Base-by-base conservation (phyloP, 768 basidiomycete genomes). In the Vararia minispora region DNA sequence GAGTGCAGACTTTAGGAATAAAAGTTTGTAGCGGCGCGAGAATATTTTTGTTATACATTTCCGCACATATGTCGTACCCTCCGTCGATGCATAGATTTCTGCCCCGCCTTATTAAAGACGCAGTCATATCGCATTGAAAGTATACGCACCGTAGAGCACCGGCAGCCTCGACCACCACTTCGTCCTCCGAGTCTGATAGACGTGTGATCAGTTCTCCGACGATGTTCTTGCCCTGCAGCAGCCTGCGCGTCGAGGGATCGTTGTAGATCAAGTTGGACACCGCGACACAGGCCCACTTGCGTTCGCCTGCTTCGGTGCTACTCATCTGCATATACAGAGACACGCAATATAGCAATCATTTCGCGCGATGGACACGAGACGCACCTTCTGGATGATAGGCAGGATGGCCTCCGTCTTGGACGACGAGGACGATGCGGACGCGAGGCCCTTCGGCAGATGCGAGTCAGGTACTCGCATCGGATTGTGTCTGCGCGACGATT, bases 41-140 rank as follows among this genome's bases (percentile, higher is more conserved):
- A 31, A 95, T 79, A 48, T 86, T 87, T 64, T 95, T 95, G 58
- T 97, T 95, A 62, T 82, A 92, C 87, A 97, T 92, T 58, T 95
- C 89, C 1, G 84, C 88, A 51, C 91, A 92, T 33, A 95, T 84
- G 47, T 95, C 90, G 54, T 87, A 85, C 36, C 92, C 92, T 12
- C 91, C 92, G 53, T 97, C 92, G 52, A 97, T 80, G 52, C 88
- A 90, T 11, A 97, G 60, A 62, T 95, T 97, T 45, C 91, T 95
- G 51, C 24, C 37, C 33, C 20, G 26, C 18, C n/a, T n/a, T n/a
- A 25, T 33, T 16, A 13, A 28, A 10, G 28, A 24, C 26, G 12
- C 28, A 39, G n/a, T 25, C 28, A 7, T 13, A 42, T 23, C 33
- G 14, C 16, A 29, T 8, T 9, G 23, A 18, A 29, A 41, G 34